Evolutionary conservation across 2,329 filamentous ascomycete species (phyloP).

Genomic region (Stagonosporopsis vannaccii): DNA sequence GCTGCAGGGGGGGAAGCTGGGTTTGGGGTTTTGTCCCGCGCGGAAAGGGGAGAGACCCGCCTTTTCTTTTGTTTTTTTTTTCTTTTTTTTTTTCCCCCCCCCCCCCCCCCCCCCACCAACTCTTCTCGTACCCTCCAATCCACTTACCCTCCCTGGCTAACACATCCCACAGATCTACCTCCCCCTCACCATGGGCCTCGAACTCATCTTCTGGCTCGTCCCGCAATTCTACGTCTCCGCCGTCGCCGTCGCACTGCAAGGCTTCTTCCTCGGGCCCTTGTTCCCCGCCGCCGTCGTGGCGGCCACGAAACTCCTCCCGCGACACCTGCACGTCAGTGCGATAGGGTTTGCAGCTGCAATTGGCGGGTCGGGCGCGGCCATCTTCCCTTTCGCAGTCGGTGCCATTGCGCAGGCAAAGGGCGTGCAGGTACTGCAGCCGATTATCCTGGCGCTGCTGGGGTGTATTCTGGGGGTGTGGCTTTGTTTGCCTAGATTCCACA

Average conservation of each 20-base stretch:
- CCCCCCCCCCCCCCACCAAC: no score
- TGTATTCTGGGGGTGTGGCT: slow-evolving; percentile 62
- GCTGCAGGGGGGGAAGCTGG: slow-evolving; percentile 73
- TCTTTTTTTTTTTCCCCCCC: slow-evolving; percentile 25
- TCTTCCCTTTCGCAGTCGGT: slow-evolving; percentile 70
- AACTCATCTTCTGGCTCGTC: slow-evolving; percentile 82
- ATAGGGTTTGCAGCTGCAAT: slow-evolving; percentile 83
- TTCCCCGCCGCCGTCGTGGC: slow-evolving; percentile 79
- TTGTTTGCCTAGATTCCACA: slow-evolving; percentile 55
- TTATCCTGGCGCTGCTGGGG: slow-evolving; percentile 62
- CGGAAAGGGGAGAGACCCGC: slow-evolving; percentile 72
- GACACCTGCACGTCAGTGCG: slow-evolving; percentile 76
- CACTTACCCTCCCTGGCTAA: not conserved
- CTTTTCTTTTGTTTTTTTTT: slow-evolving; percentile 1
- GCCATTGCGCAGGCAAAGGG: slow-evolving; percentile 70
- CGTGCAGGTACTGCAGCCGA: slow-evolving; percentile 66
- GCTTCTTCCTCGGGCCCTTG: slow-evolving; percentile 81
- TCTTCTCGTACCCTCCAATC: no score
- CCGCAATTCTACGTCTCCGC: slow-evolving; percentile 77
- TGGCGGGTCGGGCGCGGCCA: slow-evolving; percentile 75
- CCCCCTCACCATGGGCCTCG: slow-evolving; percentile 65
- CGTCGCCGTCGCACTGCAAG: slow-evolving; percentile 73
- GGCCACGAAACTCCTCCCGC: slow-evolving; percentile 76
- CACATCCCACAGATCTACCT: slow-evolving; percentile 64
- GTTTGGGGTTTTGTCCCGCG: slow-evolving; percentile 78